Base-by-base conservation (phyloP, 2,329 filamentous ascomycete genomes). In the Colletotrichum aenigma region DNA sequence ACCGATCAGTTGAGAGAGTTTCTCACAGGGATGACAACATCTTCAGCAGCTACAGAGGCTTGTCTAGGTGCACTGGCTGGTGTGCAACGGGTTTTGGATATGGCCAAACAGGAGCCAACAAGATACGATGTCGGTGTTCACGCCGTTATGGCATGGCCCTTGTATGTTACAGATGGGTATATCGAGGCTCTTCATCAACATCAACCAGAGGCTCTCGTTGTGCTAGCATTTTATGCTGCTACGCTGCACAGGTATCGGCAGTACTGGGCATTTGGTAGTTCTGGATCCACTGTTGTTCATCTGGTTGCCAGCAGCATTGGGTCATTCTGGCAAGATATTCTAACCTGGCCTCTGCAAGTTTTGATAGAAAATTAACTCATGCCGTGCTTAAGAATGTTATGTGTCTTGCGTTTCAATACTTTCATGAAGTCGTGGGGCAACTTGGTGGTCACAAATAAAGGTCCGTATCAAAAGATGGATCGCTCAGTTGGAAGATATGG, bases 221-320 rank as follows among this genome's bases (percentile, higher is more conserved):
- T 85, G 1, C 74, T 89, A 7, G 84, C 83, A 3, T 86, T 86
- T 76, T 88, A 87, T 77, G 86, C 85, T 6, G 81, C 86, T 6
- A 78, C 87, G 13, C 75, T 89, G 34, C 84, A 88, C 75, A 78
- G 78, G 18, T 79, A 78, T 38, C 79, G 81, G 16, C 67, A 79
- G 2, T 81, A 79, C 21, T 86, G 85, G 85, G 78, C 84, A 34
- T 79, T 86, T 66, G 79, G 81, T 7, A 79, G 80, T 66, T 81
- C 81, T 4, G 84, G 84, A 2, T 79, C 80, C 0, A 79, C 79
- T 58, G 61, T 86, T 48, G 79, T 85, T 34, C 78, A 79, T 3
- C 80, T 83, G 3, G 80, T 85, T 16, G 79, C 83, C 7, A 78
- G 79, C 18, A 80, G 84, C 62, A 75, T 85, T 3, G 83, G 84